These are phyloP conservation scores for Agaricales sp. DNA, from an alignment of 1,284 basidiomycete genomes.

Conservation along the genomic window DNA sequence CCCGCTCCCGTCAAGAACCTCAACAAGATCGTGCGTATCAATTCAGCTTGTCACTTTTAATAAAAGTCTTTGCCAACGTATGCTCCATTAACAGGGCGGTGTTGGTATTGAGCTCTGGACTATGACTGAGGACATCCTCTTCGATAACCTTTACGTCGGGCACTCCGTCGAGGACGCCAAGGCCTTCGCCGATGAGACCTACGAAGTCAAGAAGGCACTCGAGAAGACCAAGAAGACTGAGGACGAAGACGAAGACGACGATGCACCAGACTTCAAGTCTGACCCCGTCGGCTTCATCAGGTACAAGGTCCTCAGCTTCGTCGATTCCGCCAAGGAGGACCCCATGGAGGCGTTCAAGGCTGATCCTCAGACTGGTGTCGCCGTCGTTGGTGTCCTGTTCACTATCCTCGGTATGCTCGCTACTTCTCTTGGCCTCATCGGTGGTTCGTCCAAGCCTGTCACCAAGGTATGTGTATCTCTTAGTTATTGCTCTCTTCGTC, in stretches of 20 bases:
- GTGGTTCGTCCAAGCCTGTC: conserved; percentile 58
- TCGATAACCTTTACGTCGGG: conserved; percentile 91
- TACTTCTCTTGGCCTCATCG: conserved; percentile 69
- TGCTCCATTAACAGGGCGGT: conserved; percentile 48
- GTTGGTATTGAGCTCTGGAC: conserved; percentile 97
- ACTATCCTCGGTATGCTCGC: conserved; percentile 80
- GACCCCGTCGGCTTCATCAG: conserved; percentile 77
- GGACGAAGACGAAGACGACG: conserved; percentile 40
- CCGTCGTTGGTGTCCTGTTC: conserved; percentile 60
- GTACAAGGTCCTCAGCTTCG: conserved; percentile 61
- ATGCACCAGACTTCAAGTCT: conserved; percentile 50
- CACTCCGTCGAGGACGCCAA: conserved; percentile 80
- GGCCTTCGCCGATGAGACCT: conserved; percentile 74
- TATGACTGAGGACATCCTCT: conserved; percentile 96
- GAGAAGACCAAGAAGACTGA: conserved; percentile 41
- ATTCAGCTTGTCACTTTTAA: conserved; percentile 17
- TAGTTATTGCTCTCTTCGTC: neutral
- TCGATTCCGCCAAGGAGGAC: conserved; percentile 64
- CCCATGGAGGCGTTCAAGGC: conserved; percentile 70
- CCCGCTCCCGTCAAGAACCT: conserved; percentile 75
- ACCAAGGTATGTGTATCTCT: conserved; percentile 35
- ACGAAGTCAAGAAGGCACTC: conserved; percentile 69
- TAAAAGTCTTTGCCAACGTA: conserved; percentile 7
- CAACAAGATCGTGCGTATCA: conserved; percentile 73
- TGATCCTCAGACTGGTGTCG: conserved; percentile 78